These are phyloP conservation scores for Epithele typhae DNA, from an alignment of 768 basidiomycete species.

Conservation along the genomic window DNA sequence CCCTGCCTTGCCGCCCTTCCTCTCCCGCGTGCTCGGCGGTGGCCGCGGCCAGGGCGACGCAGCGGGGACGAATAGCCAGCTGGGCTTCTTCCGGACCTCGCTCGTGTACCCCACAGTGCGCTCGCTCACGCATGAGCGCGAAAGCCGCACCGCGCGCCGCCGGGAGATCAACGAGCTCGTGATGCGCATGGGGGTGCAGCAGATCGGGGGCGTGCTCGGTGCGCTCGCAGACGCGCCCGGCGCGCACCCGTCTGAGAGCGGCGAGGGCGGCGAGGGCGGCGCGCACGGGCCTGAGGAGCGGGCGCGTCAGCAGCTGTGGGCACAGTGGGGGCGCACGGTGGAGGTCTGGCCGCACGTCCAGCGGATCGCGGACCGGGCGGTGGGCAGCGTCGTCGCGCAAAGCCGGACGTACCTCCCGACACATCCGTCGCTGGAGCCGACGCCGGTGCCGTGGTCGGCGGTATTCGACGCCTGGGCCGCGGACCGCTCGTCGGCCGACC, in stretches of 20 bases:
- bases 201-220: conserved; percentile 65
- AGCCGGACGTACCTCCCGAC: conserved; percentile 20
- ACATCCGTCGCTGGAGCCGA: conserved; percentile 49
- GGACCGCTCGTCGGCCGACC: conserved; percentile 43
- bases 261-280: conserved; percentile 16
- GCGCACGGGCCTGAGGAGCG: conserved; percentile 22
- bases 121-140: conserved; percentile 48
- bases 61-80: conserved; percentile 18
- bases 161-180: conserved; percentile 76
- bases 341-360: conserved; percentile 69
- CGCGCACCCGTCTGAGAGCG: not conserved
- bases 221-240: conserved; percentile 20
- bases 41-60: conserved; percentile 8
- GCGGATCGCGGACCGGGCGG: conserved; percentile 70
- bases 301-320: conserved; percentile 38
- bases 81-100: conserved; percentile 61
- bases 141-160: conserved; percentile 55
- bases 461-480: conserved; percentile 64
- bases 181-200: conserved; percentile 80
- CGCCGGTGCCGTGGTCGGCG: conserved; percentile 61
- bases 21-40: conserved; percentile 16
- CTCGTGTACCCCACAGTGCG: conserved; percentile 63
- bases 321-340: conserved; percentile 66
- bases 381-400: conserved; percentile 56
- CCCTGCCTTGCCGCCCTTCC: conserved; percentile 32